Base-by-base conservation (phyloP, 169 alveolate genomes). In the Plasmodium blacklocki region DNA sequence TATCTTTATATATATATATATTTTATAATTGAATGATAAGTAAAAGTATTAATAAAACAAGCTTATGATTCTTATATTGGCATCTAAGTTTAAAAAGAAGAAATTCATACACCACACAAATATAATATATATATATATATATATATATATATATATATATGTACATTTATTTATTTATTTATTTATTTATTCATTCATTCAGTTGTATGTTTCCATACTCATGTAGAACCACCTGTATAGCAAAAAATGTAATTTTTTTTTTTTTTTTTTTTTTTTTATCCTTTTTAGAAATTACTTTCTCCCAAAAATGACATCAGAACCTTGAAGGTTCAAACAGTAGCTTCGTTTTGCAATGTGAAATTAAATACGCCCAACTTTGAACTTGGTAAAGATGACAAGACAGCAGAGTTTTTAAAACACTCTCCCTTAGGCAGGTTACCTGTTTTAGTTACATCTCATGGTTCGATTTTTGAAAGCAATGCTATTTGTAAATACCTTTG, bases 351-450 rank as follows among this genome's bases (percentile, higher is more conserved):
- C 62, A 80, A 80, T 59, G 14, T 80, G 21, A 80, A 80, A 18
- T 23, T 80, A 47, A 80, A 64, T 43, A 80, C 67, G 2, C 90
- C 90, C 9, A 29, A 50, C 8, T 80, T 80, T 47, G 80, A 64
- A 52, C 18, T 80, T 6, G 90, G 90, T 8, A 66, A 67, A 4
- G 90, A 80, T 80, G 73, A 80, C 58, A 80, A 80, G 45, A 80
- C 43, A 18, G 73, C 23, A 1, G 90, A 80, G 3, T 80, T 80
- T 70, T 45, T 80, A n/a, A 56, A 66, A 32, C 21, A 80, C 5
- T 80, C 90, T 5, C 90, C 90, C 9, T n/a, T 80, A 29, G 80
- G 80, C 1, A 80, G 90, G 12, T 49, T 80, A 3, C 90, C 90
- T 32, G 90, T 80, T 5, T 80, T 80, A 32, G 49, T 80, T 52